phyloP scores from a whole-genome alignment of 225 moss, liverwort and hornwort genomes.

The Pseudoscleropodium purum region DNA sequence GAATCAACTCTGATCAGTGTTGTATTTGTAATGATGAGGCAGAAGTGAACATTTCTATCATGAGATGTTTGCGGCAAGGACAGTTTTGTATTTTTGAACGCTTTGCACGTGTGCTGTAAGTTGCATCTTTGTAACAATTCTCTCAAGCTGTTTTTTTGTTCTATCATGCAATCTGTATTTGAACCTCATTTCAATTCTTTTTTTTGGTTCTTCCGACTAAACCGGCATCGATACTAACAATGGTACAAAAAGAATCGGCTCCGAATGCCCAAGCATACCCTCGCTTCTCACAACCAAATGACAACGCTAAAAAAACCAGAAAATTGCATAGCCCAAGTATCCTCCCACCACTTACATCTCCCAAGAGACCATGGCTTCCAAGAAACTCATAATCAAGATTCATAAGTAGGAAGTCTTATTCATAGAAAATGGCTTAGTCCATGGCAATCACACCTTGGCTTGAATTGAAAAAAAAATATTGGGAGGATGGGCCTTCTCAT shows the following conservation, averaged over 20 bases:
- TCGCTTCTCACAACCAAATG: background rate
- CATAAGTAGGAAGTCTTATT: background rate
- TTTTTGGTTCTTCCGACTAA: background rate
- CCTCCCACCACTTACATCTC: background rate
- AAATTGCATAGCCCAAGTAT: background rate
- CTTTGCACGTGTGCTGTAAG: background rate
- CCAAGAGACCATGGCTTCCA: background rate
- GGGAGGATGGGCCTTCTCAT: background rate
- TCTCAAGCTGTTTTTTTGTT: background rate
- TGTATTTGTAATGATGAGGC: background rate
- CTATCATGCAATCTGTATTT: background rate
- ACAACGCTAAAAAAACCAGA: too few species aligned
- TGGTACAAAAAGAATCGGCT: background rate
- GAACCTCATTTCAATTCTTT: background rate
- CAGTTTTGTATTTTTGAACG: background rate
- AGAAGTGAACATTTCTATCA: background rate
- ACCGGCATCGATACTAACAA: background rate
- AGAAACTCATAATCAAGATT: background rate
- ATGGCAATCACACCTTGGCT: background rate
- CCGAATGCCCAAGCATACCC: too few species aligned
- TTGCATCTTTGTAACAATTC: background rate
- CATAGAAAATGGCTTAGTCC: background rate
- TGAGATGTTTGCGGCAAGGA: background rate
- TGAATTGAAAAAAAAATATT: background rate
- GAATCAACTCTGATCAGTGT: conserved; percentile 5